Evolutionary conservation across 805 yeast genomes (phyloP), one percentile per base, ranked within the genome.

Genomic region (Wickerhamomyces tratensis): DNA sequence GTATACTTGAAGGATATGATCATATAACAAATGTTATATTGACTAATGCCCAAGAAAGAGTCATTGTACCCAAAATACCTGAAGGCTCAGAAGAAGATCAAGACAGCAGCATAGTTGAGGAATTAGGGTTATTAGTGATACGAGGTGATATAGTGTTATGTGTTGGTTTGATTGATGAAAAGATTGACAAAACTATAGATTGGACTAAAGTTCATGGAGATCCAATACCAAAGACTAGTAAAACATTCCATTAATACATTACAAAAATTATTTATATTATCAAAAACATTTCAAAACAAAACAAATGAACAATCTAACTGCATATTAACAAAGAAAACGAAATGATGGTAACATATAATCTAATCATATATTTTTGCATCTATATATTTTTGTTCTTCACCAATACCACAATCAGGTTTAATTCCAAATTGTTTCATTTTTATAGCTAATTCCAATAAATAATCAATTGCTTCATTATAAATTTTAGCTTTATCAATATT

Each of bases 381-480:
- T 5, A 52, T 49, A 36, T 51, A 53, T 10, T 52, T 52, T 45
- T 52, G 57, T 45, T 63, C 68, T 35, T 54, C 60, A 10, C 67
- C 67, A 30, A 63, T 54, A 7, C 45, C 56, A 42, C 56, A 49
- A 42, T 54, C 70, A 15, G 79, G 69, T 9, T 81, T 74, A 36
- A 87, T 71, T 1, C 87, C 88, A 43, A 76, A 59, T 51, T 73
- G 76, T 49, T 76, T 74, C 95, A 88, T 85, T 57, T 83, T 83
- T 34, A 89, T 74, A 1, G 93, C 95, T 49, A 89, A 62, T 48
- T 86, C 96, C 53, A 91, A 67, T 47, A 91, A 64, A 58, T 89
- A 91, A 56, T 91, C 97, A 46, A 91, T 77, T 14, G 96, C 95
- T 62, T 91, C 98, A 58, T 88, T 88, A 59, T 84, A 83, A 12